phyloP scores from a whole-genome alignment of 2,329 filamentous ascomycete genomes.

The Colletotrichum lupini region DNA sequence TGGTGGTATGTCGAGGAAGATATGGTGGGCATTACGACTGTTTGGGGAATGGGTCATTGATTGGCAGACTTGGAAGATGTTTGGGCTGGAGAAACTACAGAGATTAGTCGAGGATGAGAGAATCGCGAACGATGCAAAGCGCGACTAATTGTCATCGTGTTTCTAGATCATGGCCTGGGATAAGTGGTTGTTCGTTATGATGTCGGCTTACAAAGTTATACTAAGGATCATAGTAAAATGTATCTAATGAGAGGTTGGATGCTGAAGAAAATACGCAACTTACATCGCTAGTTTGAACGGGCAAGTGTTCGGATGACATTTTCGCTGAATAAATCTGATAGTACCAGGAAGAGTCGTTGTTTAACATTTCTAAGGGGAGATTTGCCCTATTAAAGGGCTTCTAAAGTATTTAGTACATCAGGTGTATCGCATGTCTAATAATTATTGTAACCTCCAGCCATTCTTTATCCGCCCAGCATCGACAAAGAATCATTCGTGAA shows the following conservation, averaged over 20 bases:
- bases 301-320: not conserved
- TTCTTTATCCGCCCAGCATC: not conserved
- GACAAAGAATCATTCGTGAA: not conserved
- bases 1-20: constrained; percentile 41
- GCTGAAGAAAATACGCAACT: not conserved
- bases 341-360: not conserved
- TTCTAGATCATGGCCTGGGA: not conserved
- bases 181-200: not conserved
- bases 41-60: constrained; percentile 41
- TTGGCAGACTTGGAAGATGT: constrained; percentile 41
- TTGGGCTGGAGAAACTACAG: not conserved
- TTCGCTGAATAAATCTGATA: not conserved
- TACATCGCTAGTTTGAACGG: not conserved
- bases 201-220: too few relatives aligned
- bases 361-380: not conserved
- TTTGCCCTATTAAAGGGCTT: not conserved
- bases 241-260: too few relatives aligned
- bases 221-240: too few relatives aligned
- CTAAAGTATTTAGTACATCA: not conserved
- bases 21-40: constrained; percentile 42
- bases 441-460: not conserved
- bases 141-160: not conserved
- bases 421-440: not conserved
- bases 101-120: not conserved
- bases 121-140: not conserved